Evolutionary conservation across 192 early-diverging fungal genomes (phyloP).

Genomic region (Coemansia sp.): DNA sequence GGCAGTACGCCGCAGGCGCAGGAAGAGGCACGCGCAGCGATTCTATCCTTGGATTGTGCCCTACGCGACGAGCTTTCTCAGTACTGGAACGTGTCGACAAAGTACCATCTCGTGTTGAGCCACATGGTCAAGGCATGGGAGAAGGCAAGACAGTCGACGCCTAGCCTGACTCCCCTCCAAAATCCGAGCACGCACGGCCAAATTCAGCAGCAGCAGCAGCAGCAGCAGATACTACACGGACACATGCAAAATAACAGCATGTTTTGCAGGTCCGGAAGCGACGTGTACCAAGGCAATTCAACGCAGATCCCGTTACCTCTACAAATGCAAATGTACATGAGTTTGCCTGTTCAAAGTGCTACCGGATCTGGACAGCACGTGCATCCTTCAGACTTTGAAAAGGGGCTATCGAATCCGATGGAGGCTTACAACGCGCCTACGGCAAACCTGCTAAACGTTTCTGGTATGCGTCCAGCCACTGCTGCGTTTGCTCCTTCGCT

Average conservation of each 20-base stretch:
- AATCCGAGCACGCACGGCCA: not conserved
- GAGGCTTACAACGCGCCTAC: conserved; percentile 28
- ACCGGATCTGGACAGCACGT: not conserved
- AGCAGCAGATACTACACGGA: conserved; percentile 8
- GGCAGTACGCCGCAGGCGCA: conserved; percentile 50
- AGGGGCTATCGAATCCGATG: conserved; percentile 24
- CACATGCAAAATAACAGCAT: conserved; percentile 6
- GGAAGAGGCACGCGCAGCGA: conserved; percentile 50
- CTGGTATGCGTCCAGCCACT: not conserved
- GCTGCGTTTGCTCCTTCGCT: not conserved
- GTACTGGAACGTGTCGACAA: conserved; percentile 52
- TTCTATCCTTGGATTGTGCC: conserved; percentile 44
- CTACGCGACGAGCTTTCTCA: conserved; percentile 49
- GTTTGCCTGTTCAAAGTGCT: conserved; percentile 18
- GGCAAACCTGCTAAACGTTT: not conserved
- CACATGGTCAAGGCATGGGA: conserved; percentile 57
- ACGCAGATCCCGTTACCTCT: conserved; percentile 26
- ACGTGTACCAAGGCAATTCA: conserved; percentile 24
- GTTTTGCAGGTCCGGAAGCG: conserved; percentile 21
- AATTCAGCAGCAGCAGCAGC: conserved; percentile 6
- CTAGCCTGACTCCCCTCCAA: conserved; percentile 31
- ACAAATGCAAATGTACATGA: conserved; percentile 53
- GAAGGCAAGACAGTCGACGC: conserved; percentile 42
- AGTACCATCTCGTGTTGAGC: conserved; percentile 53
- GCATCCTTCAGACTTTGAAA: not conserved